phyloP scores from a whole-genome alignment of 75 land plant genomes.

The Pinus tabuliformis region DNA sequence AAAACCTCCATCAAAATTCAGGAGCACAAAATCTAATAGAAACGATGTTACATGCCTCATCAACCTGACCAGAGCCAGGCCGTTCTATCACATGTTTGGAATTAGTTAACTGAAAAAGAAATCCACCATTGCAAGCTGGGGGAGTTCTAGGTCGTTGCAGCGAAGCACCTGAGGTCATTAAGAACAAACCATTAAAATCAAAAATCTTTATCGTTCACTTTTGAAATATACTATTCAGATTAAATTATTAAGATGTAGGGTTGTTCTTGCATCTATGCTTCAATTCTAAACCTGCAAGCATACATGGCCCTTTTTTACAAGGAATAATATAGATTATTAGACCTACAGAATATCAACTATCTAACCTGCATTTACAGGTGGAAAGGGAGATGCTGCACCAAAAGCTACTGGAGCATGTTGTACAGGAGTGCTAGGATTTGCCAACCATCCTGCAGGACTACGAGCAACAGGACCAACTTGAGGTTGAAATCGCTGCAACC shows the following conservation, averaged over 20 bases:
- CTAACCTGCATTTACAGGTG: slow-evolving; percentile 46
- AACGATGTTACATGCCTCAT: slow-evolving; percentile 42
- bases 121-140: slow-evolving; percentile 37
- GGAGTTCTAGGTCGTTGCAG: slow-evolving; percentile 62
- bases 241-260: neutral
- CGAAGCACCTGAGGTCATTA: slow-evolving; percentile 42
- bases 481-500: slow-evolving; percentile 64
- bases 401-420: slow-evolving; percentile 51
- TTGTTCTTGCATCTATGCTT: too few relatives aligned
- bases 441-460: slow-evolving; percentile 75
- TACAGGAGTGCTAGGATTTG: slow-evolving; percentile 42
- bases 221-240: neutral
- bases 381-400: slow-evolving; percentile 41
- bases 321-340: too few relatives aligned
- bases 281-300: too few relatives aligned
- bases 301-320: too few relatives aligned
- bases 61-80: slow-evolving; percentile 51
- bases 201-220: neutral
- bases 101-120: slow-evolving; percentile 74
- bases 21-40: too few relatives aligned
- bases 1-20: slow-evolving; percentile 16
- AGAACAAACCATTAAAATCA: neutral
- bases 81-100: slow-evolving; percentile 75
- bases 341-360: neutral
- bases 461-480: slow-evolving; percentile 44